These are phyloP conservation scores for Gaeumannomyces sp. DNA, from an alignment of 2,329 filamentous ascomycete species.

Conservation along the genomic window DNA sequence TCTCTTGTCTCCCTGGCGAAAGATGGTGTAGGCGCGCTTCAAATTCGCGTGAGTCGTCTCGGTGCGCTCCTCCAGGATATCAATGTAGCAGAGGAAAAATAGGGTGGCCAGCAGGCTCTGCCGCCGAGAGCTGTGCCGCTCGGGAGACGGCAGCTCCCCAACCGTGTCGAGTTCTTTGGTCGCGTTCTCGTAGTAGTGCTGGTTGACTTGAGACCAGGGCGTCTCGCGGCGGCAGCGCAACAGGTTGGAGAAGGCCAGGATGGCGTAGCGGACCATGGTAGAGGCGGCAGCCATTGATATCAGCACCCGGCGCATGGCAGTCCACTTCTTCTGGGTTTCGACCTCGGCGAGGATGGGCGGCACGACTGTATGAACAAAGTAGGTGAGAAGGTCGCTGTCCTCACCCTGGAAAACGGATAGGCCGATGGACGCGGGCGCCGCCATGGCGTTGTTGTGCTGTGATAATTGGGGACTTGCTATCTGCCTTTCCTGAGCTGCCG, in stretches of 20 bases:
- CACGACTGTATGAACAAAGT: constrained; percentile 41
- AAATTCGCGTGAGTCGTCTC: constrained; percentile 42
- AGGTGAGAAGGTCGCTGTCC: constrained; percentile 36
- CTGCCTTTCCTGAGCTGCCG: background rate
- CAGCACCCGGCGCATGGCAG: constrained; percentile 40
- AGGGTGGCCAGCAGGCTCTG: constrained; percentile 42
- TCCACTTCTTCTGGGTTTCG: constrained; percentile 46
- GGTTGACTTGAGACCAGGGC: constrained; percentile 25
- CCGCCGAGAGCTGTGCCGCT: constrained; percentile 25
- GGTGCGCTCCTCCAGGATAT: constrained; percentile 37
- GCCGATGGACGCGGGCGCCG: background rate
- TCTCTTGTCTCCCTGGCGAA: constrained; percentile 33
- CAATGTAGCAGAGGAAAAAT: constrained; percentile 49
- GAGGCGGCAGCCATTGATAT: constrained; percentile 41
- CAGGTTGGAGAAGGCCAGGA: constrained; percentile 45
- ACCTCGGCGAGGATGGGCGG: constrained; percentile 47
- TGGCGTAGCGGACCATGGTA: constrained; percentile 39
- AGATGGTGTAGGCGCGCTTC: constrained; percentile 41
- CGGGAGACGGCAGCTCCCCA: background rate
- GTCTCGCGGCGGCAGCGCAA: constrained; percentile 31
- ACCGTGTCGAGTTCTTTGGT: constrained; percentile 25
- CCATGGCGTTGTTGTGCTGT: background rate
- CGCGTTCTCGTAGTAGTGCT: constrained; percentile 32
- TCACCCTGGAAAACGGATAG: constrained; percentile 17
- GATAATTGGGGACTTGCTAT: background rate